Base-by-base conservation (phyloP, 2,329 filamentous ascomycete genomes). In the Apiospora koreana region DNA sequence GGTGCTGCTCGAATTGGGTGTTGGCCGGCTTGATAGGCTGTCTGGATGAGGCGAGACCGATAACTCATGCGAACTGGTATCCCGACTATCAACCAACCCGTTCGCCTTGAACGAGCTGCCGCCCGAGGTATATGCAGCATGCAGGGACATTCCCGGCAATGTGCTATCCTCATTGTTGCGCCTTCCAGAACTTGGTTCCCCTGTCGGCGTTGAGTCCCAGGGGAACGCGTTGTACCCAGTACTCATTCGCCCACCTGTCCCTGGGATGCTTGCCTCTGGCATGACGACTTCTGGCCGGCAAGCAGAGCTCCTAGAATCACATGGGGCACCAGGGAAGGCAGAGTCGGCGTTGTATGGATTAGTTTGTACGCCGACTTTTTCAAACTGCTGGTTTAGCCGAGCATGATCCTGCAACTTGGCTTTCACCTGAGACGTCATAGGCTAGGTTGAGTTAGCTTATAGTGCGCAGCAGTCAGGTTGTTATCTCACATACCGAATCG, bases 1-100 rank as follows among this genome's bases (percentile, higher is more conserved):
- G 1, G 82, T 78, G 8, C 80, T 81, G 74, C 86, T 89, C 4
- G 89, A 91, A 74, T 87, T 90, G 3, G 89, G 89, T 14, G 89
- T 91, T 28, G 85, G 87, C n/a, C 86, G 81, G 71, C 84, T 87
- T 2, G 88, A 89, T 65, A 80, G 80, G 8, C 81, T 83, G 28
- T 81, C 83, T n/a, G 75, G 75, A 23, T 87, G 86, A 2, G 86
- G 83, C 0, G 87, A 88, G 3, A 80, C 81, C 0, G 84, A 86
- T 69, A 84, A 76, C 54, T 86, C 85, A 68, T 84, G 85, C 28
- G 80, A 80, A 21, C 84, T 85, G 68, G 79, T 81, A 54, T 78
- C 79, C n/a, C 84, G 84, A 25, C 79, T 80, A 12, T 81, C 79
- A 12, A 78, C 82, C 71, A 84, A 87, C 25, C 81, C 79, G 45